A percentile compares a stretch with the other conserved stretches of the same genome.
phyloP scores from a whole-genome alignment of 2,329 filamentous ascomycete genomes.

The Ophiocordyceps camponoti-saundersi region DNA sequence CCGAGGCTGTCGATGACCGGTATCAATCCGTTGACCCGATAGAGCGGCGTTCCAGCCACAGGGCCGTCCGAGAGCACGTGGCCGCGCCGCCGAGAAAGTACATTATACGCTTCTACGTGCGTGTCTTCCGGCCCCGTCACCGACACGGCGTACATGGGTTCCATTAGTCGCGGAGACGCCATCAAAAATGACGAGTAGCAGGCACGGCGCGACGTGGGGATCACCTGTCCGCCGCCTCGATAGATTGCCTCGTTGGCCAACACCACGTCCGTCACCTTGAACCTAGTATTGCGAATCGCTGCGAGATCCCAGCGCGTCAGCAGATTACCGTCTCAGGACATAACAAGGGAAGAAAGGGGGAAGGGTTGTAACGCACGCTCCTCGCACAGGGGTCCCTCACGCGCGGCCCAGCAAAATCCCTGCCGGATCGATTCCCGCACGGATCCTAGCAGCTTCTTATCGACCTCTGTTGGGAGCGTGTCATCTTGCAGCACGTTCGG shows the following conservation, averaged over 20 bases:
- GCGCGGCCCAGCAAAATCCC: slow-evolving; percentile 90
- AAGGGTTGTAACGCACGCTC: slow-evolving; percentile 49
- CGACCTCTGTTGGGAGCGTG: slow-evolving; percentile 83
- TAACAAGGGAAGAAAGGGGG: not conserved
- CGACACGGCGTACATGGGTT: slow-evolving; percentile 81
- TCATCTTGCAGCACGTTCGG: slow-evolving; percentile 96
- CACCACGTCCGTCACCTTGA: slow-evolving; percentile 82
- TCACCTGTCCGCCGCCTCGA: slow-evolving; percentile 90
- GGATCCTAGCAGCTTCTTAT: slow-evolving; percentile 74
- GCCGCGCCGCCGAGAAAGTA: slow-evolving; percentile 71
- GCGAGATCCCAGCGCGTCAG: slow-evolving; percentile 2
- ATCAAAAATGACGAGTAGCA: slow-evolving; percentile 96
- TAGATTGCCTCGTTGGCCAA: slow-evolving; percentile 85
- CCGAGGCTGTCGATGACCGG: slow-evolving; percentile 96
- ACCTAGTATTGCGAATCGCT: slow-evolving; percentile 96
- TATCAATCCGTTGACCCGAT: slow-evolving; percentile 76
- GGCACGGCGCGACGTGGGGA: slow-evolving; percentile 80
- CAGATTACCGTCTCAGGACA: not conserved
- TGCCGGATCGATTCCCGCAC: slow-evolving; percentile 89
- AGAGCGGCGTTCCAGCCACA: slow-evolving; percentile 85
- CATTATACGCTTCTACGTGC: slow-evolving; percentile 78
- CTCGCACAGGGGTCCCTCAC: slow-evolving; percentile 93
- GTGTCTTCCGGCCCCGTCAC: slow-evolving; percentile 88
- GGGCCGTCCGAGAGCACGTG: slow-evolving; percentile 91
- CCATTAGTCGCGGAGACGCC: slow-evolving; percentile 92